A percentile compares a stretch with the other conserved stretches of the same genome.
Conservation (phyloP, 2,329 filamentous ascomycete species). For the Penicillium thymicola region DNA sequence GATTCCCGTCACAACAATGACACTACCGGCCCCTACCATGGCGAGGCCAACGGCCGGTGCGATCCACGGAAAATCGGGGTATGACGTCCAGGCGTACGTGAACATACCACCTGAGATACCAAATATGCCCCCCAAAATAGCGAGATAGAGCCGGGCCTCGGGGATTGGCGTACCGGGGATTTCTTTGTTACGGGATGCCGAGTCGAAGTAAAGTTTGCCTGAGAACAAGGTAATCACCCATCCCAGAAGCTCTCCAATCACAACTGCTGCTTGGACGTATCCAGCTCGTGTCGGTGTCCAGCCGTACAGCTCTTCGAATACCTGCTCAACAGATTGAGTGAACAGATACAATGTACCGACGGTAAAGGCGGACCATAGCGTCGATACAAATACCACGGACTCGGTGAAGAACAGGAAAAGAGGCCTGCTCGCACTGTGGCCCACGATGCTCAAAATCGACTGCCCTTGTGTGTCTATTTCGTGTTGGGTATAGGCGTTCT, state of each 20-base stretch:
- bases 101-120: constrained; percentile 40
- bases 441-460: constrained; percentile 26
- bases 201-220: constrained; percentile 28
- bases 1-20: constrained; percentile 46
- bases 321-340: constrained; percentile 43
- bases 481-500: constrained; percentile 26
- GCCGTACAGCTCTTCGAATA: constrained; percentile 35
- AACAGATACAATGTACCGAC: constrained; percentile 46
- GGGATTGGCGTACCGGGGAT: constrained; percentile 41
- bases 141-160: constrained; percentile 44
- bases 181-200: constrained; percentile 38
- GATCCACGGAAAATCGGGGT: constrained; percentile 34
- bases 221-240: constrained; percentile 35
- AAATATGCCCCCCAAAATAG: constrained; percentile 33
- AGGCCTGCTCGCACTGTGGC: constrained; percentile 37
- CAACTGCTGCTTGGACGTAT: constrained; percentile 42
- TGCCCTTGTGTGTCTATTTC: constrained; percentile 37
- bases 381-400: constrained; percentile 43
- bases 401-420: constrained; percentile 41
- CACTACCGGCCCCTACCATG: constrained; percentile 42
- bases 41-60: constrained; percentile 33
- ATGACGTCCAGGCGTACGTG: constrained; percentile 37
- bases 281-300: constrained; percentile 34
- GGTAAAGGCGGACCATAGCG: constrained; percentile 45
- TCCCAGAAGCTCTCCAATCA: constrained; percentile 42